phyloP scores from a whole-genome alignment of 768 basidiomycete genomes.

The Lactarius deliciosus region DNA sequence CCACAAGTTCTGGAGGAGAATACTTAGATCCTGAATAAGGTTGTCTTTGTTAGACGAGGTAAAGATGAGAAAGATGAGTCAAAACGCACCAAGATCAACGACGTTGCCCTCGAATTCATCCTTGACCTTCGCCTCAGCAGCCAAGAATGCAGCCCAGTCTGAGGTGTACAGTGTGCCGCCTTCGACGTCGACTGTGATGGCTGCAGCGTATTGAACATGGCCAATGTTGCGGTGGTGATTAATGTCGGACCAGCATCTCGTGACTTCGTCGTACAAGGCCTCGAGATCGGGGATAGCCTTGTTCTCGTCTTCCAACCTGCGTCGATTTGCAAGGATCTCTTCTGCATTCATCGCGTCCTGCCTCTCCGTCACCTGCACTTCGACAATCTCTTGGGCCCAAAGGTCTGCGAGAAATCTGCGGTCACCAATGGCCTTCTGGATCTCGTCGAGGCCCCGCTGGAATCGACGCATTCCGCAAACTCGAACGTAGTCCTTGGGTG shows the following conservation, averaged over 20 bases:
- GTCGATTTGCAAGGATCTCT: neutral
- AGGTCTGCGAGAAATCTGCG: too few species aligned
- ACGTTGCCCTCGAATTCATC: constrained; percentile 5
- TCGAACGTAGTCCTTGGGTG: too few species aligned
- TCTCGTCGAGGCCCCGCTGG: too few species aligned
- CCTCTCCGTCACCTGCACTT: too few species aligned
- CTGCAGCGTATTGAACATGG: neutral
- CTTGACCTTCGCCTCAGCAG: constrained; percentile 4
- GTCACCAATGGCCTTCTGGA: too few species aligned
- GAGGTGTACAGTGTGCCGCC: constrained; percentile 4
- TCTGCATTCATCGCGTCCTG: too few species aligned
- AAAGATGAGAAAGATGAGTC: constrained; percentile 3
- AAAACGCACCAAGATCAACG: constrained; percentile 8
- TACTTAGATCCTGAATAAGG: constrained; percentile 15
- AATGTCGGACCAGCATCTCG: neutral
- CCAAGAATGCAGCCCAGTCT: constrained; percentile 11
- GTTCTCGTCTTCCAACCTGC: neutral
- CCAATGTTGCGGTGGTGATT: constrained; percentile 8
- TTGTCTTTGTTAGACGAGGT: constrained; percentile 1
- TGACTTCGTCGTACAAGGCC: neutral
- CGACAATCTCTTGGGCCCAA: too few species aligned
- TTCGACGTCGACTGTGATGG: constrained; percentile 10
- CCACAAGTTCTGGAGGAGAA: neutral
- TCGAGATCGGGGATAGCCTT: constrained; percentile 11
- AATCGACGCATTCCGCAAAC: too few species aligned